Evolutionary conservation across 1,284 basidiomycete genomes (phyloP).

Genomic region (Trametes hirsuta): DNA sequence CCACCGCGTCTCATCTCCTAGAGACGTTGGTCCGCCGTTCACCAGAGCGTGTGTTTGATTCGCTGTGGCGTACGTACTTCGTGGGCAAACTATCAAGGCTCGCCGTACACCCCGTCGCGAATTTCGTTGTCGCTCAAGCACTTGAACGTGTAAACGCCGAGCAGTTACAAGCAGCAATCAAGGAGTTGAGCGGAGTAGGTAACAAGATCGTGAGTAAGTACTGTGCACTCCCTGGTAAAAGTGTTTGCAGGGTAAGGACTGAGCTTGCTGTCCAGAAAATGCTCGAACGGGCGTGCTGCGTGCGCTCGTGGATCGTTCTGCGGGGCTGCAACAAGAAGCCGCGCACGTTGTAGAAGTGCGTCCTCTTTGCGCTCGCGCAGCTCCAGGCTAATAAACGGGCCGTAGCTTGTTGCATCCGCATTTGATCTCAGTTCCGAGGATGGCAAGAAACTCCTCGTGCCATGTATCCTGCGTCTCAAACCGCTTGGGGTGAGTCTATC

Average conservation of each 20-base stretch:
- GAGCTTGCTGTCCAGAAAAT: constrained; percentile 42
- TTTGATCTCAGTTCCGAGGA: constrained; percentile 55
- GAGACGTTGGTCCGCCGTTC: constrained; percentile 75
- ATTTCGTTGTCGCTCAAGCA: constrained; percentile 87
- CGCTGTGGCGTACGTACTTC: constrained; percentile 82
- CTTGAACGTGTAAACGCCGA: constrained; percentile 59
- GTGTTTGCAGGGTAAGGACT: constrained; percentile 2
- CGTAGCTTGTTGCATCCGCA: constrained; percentile 61
- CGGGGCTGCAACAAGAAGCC: constrained; percentile 47
- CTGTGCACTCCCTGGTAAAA: constrained; percentile 28
- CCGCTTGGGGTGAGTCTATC: constrained; percentile 29
- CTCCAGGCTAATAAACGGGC: not conserved
- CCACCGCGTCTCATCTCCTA: constrained; percentile 85
- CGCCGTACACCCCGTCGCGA: constrained; percentile 85
- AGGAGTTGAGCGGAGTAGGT: constrained; percentile 59
- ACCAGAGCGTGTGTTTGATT: constrained; percentile 62
- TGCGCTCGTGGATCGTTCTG: constrained; percentile 71
- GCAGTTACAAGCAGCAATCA: constrained; percentile 62
- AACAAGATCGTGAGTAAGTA: constrained; percentile 57
- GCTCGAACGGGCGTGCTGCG: constrained; percentile 69
- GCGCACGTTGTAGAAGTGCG: constrained; percentile 52
- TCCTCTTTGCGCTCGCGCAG: not conserved
- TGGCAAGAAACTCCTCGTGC: constrained; percentile 44
- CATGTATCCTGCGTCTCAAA: constrained; percentile 53
- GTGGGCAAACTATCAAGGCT: constrained; percentile 70